Evolutionary conservation across 495 filamentous ascomycete species (phyloP), one percentile per base, ranked within the genome.

Genomic region (Annulohypoxylon nitens): DNA sequence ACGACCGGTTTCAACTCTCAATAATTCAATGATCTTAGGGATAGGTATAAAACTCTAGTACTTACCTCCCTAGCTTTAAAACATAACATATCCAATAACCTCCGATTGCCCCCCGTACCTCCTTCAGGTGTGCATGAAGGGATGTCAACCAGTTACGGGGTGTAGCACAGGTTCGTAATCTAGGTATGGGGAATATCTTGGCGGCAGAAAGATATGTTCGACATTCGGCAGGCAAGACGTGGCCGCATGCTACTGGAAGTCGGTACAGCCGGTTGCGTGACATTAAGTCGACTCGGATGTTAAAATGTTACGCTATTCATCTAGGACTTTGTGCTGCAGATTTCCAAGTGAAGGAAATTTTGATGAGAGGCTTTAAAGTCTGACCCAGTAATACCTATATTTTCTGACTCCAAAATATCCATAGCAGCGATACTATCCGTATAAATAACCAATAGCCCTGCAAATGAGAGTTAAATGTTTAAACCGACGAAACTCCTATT

Each of bases 161-260:
- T 53, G 26, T 54, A 47, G 16, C 26, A 58, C 8, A 30, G 2
- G 8, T 37, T 57, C 33, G 53, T 37, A 57, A 57, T 57, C 4
- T 20, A 16, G 7, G 2, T 20, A 36, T 37, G 30, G 23, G 26
- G 36, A 36, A 64, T 50, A 39, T 37, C 65, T 69, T 73, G 65
- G 70, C 70, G 36, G 36, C 47, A 26, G 60, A 20, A 10, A 33
- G 43, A 26, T 69, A 55, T 34, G 60, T 59, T 59, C 36, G 37
- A 70, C 37, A 61, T 50, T 30, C 16, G 33, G 45, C 26, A 48
- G 45, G 51, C 33, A 61, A 64, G 45, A 73, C 60, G 65, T 69
- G 64, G 65, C 53, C 20, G 12, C 58, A 34, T 43, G 37, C 6
- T 51, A 67, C 64, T 73, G 63, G 70, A 34, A 41, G 39, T 30